A percentile compares a stretch with the other conserved stretches of the same genome.
Conservation (phyloP, 495 filamentous ascomycete genomes). For the Aspergillus haitiensis region DNA sequence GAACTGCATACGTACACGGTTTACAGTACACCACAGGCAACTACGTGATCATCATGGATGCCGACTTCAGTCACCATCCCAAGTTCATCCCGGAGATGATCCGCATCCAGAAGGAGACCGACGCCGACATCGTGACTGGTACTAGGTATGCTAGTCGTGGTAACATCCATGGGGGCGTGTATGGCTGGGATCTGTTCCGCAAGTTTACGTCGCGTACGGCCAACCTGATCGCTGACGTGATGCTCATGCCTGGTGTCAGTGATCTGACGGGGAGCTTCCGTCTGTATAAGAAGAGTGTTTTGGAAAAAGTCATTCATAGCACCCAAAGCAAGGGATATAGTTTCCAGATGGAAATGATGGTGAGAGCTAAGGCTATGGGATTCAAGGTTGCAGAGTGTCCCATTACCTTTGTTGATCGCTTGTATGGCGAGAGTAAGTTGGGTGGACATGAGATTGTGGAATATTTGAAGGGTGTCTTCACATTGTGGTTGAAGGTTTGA, state of each 20-base stretch:
- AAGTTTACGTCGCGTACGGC: conserved; percentile 88
- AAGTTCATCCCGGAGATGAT: conserved; percentile 95
- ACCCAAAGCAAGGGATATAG: conserved; percentile 95
- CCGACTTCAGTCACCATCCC: conserved; percentile 97
- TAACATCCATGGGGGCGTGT: conserved; percentile 76
- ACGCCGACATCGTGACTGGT: conserved; percentile 95
- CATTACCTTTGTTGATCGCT: conserved; percentile 90
- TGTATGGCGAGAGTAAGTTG: conserved; percentile 94
- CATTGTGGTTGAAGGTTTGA: conserved; percentile 84
- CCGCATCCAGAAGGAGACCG: conserved; percentile 60
- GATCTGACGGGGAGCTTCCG: conserved; percentile 94
- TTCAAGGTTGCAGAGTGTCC: conserved; percentile 89
- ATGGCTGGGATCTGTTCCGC: conserved; percentile 95
- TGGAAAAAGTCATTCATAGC: conserved; percentile 81
- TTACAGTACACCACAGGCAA: conserved; percentile 83
- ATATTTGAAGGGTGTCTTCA: conserved; percentile 91
- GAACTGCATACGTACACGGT: conserved; percentile 96
- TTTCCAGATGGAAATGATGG: conserved; percentile 99
- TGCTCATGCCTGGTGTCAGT: conserved; percentile 91
- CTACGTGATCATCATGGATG: conserved; percentile 99
- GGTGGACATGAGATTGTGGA: conserved; percentile 97
- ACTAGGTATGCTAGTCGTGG: conserved; percentile 79
- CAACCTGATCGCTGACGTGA: conserved; percentile 93
- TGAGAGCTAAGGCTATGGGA: conserved; percentile 89
- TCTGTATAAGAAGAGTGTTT: conserved; percentile 85